phyloP scores from a whole-genome alignment of 768 basidiomycete species.

The Mrakia hoshinonis region DNA sequence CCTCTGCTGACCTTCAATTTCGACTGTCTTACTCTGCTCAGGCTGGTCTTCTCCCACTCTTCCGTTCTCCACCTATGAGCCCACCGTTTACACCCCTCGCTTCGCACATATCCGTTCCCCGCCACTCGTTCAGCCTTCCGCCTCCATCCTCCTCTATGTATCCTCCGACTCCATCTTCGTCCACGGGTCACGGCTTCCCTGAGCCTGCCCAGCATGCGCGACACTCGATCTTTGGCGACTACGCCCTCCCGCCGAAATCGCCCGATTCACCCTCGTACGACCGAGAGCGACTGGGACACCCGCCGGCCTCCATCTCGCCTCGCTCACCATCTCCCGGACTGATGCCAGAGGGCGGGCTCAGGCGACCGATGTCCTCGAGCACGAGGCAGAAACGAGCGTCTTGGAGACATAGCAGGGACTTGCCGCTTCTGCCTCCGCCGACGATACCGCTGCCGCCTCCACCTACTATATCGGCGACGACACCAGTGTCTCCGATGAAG shows the following conservation, averaged over 20 bases:
- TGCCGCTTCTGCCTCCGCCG: neutral
- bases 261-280: neutral
- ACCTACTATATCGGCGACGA: neutral
- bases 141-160: neutral
- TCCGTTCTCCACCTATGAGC: neutral
- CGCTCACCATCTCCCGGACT: neutral
- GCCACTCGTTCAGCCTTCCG: neutral
- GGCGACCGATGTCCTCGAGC: neutral
- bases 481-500: neutral
- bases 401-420: neutral
- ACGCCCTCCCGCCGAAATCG: neutral
- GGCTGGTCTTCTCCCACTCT: neutral
- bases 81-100: neutral
- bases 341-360: neutral
- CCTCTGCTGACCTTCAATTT: neutral
- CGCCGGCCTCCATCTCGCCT: neutral
- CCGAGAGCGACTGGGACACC: neutral
- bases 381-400: neutral
- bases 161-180: neutral
- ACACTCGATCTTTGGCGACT: conserved; percentile 1
- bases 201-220: neutral
- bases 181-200: neutral
- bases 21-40: neutral
- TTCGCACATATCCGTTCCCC: neutral
- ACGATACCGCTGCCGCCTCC: neutral